Evolutionary conservation across 352 stramenopile genomes (phyloP), one percentile per base, ranked within the genome.

Genomic region (Globisporangium recalcitrans): DNA sequence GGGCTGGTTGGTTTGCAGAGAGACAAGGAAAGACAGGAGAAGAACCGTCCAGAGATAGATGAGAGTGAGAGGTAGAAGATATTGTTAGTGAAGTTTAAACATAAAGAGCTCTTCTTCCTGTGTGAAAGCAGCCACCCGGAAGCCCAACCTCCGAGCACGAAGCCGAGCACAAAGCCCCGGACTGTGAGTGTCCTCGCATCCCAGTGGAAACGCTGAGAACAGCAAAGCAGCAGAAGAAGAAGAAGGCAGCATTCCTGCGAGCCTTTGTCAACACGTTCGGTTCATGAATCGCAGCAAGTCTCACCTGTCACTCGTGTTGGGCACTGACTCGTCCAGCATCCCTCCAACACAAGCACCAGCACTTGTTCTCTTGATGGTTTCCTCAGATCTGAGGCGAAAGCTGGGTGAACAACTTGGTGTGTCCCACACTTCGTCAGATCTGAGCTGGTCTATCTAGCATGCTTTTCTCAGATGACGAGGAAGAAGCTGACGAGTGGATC

Each of bases 401-500:
- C 10, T n/a, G 13, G 34, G 13, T 42, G 34, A n/a, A n/a, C n/a
- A n/a, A n/a, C n/a, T n/a, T n/a, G 36, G 14, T 13, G 1, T 36
- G 6, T 36, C 31, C 10, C 14, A 14, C 32, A 38, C 14, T 44
- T 44, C 36, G n/a, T 44, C 36, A 44, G 4, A 44, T 44, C 36
- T 44, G 36, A 44, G 4, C 3, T 6, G 14, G 5, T n/a, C 4
- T 14, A 8, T 13, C 8, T 29, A 21, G 9, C 21, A 21, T 51
- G 21, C 29, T 51, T 40, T 51, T 29, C 44, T 51, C 44, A 51
- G 47, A 53, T 53, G 47, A 53, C 14, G 24, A 53, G 47, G 47
- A 44, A 44, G 36, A 44, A 44, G 36, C 36, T n/a, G 36, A 53
- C 47, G 47, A 53, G 24, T 53, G 47, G 47, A 31, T 53, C 10